Evolutionary conservation across 2,329 filamentous ascomycete species (phyloP), one percentile per base, ranked within the genome.

Genomic region (Akanthomyces lecanii): DNA sequence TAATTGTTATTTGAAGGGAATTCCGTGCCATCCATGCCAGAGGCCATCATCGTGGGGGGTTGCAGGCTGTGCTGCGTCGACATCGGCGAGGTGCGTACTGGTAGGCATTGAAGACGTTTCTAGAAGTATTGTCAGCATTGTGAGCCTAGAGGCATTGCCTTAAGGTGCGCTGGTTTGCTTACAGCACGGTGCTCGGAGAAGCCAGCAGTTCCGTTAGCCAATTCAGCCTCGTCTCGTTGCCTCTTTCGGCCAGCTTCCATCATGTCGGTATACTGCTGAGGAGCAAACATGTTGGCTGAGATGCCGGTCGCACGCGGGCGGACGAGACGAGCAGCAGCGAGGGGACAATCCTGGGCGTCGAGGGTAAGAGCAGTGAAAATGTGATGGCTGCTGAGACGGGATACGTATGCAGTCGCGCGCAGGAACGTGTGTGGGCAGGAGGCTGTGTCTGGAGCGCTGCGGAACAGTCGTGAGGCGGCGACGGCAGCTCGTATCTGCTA

Each of bases 41-140:
- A 71, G 16, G 78, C 76, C 18, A 76, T 78, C 59, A 78, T 73
- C 21, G 73, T 73, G 51, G 72, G 68, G 16, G 70, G 66, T 18
- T 71, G 67, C 38, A 69, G 68, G 66, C 70, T 71, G 58, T 72
- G 71, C 58, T 72, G 70, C 47, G 69, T 64, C 25, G 63, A 66
- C 40, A 71, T 72, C 48, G 79, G 79, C 36, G 79, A 80, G 11
- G 76, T 78, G 63, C 81, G 78, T 16, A 84, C 70, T 14, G 82
- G 82, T 5, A 85, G 77, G 51, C 80, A 79, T 63, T 84, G 82
- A 18, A 84, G 65, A 45, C 82, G 81, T 80, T 85, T 85, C 82
- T 85, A 60, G 33, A 30, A 14, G 30, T 54, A 16, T 44, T 4
- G 48, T 53, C 45, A 65, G 50, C 55, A 63, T 50, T 38, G 21